These are phyloP conservation scores for Phaeodactylum tricornutum DNA, from an alignment of 108 stramenopile species.

Conservation along the genomic window DNA sequence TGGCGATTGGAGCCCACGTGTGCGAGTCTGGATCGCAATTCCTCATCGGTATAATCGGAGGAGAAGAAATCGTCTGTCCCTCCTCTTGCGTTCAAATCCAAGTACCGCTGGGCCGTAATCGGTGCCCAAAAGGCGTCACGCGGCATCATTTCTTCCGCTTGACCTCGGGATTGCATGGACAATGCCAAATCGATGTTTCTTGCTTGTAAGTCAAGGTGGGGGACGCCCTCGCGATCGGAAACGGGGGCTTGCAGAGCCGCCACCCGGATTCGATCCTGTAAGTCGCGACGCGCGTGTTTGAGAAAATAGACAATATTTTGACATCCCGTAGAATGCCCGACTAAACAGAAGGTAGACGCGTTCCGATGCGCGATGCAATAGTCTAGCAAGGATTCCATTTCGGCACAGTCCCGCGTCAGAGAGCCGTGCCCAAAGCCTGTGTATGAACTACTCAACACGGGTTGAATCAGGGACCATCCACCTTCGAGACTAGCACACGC, in stretches of 20 bases:
- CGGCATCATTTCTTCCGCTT: conserved; percentile 87
- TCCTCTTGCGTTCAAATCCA: conserved; percentile 59
- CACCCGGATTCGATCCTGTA: conserved; percentile 14
- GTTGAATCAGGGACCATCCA: conserved; percentile 74
- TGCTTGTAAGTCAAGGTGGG: conserved; percentile 13
- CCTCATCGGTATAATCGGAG: conserved; percentile 75
- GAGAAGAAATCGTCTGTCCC: conserved; percentile 92
- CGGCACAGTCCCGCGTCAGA: conserved; percentile 49
- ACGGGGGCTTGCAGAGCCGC: conserved; percentile 91
- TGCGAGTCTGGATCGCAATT: conserved; percentile 46
- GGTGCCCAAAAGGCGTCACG: conserved; percentile 81
- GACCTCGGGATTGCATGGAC: conserved; percentile 18
- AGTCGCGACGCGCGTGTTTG: conserved; percentile 24
- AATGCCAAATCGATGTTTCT: conserved; percentile 39
- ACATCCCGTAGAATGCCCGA: conserved; percentile 93
- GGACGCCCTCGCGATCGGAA: conserved; percentile 88
- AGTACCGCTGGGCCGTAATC: conserved; percentile 83
- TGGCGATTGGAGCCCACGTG: conserved; percentile 32
- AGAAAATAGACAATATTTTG: conserved; percentile 85
- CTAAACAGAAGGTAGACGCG: conserved; percentile 52
- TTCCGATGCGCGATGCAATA: conserved; percentile 47
- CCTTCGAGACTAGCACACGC: conserved; percentile 20
- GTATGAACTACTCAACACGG: conserved; percentile 56
- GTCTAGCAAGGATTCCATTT: conserved; percentile 23
- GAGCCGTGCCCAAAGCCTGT: conserved; percentile 74